Base-by-base conservation (phyloP, 78 protist genomes). In the Dictyostelium firmibasis region DNA sequence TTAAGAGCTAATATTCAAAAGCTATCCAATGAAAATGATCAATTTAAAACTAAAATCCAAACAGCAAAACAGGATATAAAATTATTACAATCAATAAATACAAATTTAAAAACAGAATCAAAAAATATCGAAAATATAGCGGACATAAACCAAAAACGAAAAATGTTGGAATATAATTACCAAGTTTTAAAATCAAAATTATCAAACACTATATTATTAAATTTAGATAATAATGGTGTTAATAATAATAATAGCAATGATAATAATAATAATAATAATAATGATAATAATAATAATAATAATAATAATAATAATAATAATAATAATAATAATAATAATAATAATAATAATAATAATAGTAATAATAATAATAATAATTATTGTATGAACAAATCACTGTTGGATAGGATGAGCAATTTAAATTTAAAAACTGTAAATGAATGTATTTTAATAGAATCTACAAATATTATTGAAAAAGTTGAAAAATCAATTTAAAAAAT, bases 171-270 rank as follows among this genome's bases (percentile, higher is more conserved):
- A 31, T 35, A 77, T 4, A 77, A 77, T 43, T 77, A 77, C 9
- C 50, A 77, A 77, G 83, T 41, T 77, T 77, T 77, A 77, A 36
- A 77, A 77, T n/a, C 31, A 41, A 77, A 77, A 75, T 35, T 75
- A 36, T 33, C 36, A 20, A 78, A 78, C 31, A 76, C 50, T 23
- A 77, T n/a, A n/a, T n/a, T n/a, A n/a, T n/a, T n/a, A n/a, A 23
- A 53, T 20, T 35, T 23, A n/a, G 16, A 69, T 13, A 69, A 14
- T 11, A 84, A 38, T 38, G 43, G 43, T 4, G 70, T 31, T 20
- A 38, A n/a, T 20, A 84, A 27, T 1, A 84, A 36, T 67, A 35
- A 69, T 23, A 84, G 31, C 20, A 38, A n/a, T 20, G 69, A 27
- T 1, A 84, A 36, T 67, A 35, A 69, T 23, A 84, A 47, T 20